A percentile compares a stretch with the other conserved stretches of the same genome.
Conservation (phyloP, 495 filamentous ascomycete species). For the Penicillium lagena region DNA sequence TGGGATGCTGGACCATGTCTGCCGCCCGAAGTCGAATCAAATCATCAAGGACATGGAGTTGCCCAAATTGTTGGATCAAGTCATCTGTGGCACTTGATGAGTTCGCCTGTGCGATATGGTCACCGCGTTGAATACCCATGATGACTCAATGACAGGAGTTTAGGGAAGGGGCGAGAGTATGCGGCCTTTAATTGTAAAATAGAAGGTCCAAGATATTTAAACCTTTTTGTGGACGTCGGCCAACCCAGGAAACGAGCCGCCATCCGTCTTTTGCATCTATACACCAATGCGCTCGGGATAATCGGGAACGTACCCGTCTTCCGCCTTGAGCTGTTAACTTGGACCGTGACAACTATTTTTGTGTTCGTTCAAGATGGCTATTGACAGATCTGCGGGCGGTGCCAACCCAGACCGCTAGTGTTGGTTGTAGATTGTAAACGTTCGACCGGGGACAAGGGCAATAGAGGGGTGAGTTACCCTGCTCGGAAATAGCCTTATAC, state of each 20-base stretch:
- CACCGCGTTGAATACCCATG: slow-evolving; percentile 27
- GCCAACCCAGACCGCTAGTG: slow-evolving; percentile 1
- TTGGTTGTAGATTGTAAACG: background rate
- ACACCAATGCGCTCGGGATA: slow-evolving; percentile 15
- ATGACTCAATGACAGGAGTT: background rate
- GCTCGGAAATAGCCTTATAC: background rate
- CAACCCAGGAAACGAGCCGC: background rate
- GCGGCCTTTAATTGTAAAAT: background rate
- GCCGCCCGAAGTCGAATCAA: slow-evolving; percentile 36
- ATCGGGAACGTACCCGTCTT: slow-evolving; percentile 2
- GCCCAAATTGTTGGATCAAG: slow-evolving; percentile 22
- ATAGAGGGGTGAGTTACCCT: background rate
- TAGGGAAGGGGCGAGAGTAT: background rate
- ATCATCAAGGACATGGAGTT: slow-evolving; percentile 28
- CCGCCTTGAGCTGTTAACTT: slow-evolving; percentile 3
- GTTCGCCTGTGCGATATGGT: slow-evolving; percentile 1
- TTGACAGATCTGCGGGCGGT: background rate
- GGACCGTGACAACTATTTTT: background rate
- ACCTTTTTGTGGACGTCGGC: too few species aligned
- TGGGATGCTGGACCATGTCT: slow-evolving; percentile 37
- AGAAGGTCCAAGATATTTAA: background rate
- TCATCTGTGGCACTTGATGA: slow-evolving; percentile 10
- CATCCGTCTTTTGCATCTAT: background rate
- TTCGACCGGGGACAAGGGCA: background rate
- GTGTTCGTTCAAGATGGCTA: background rate